Base-by-base conservation (phyloP, 2,329 filamentous ascomycete species). In the Aspergillus brasiliensis region DNA sequence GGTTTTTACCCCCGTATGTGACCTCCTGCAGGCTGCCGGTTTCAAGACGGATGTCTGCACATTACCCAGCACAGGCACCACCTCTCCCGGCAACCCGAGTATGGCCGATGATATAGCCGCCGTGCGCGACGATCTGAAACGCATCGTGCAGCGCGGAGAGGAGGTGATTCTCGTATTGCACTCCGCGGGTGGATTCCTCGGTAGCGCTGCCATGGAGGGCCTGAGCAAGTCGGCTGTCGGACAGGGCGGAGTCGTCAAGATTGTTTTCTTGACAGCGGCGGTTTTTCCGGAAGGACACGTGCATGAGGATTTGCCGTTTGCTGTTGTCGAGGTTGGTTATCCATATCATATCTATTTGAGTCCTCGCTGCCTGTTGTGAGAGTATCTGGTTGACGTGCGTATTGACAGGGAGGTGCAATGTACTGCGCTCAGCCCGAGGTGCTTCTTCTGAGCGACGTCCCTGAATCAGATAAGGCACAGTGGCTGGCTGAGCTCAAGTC, bases 71-170 rank as follows among this genome's bases (percentile, higher is more conserved):
- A 58, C 57, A 8, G 57, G 57, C 15, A 54, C 42, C 21, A 15
- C 13, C 8, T 53, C 49, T 7, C 57, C 57, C 13, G 57, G 57
- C 1, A 58, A 58, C 21, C 57, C 57, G 10, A 40, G 13, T 10
- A 58, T 58, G 57, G 21, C 28, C 17, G 51, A 58, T 10, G 51
- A 58, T n/a, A 38, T 47, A 8, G 34, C 44, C 8, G 42, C 49
- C 27, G 31, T 58, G 13, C 57, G 57, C 28, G 40, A 21, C 21
- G 23, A 34, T 6, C 42, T 58, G 8, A 15, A 21, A 7, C 13
- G n/a, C n/a, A 21, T 54, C 0, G 42, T 58, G 5, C 11, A 47
- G 1, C 40, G 49, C 11, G 40, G 40, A 3, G 44, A 58, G 7
- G 17, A 25, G 2, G 49, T 58, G 1, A 44, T 58, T 11, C 38